These are phyloP conservation scores for Picea sitchensis DNA, from an alignment of 75 land plant species.

Conservation along the genomic window DNA sequence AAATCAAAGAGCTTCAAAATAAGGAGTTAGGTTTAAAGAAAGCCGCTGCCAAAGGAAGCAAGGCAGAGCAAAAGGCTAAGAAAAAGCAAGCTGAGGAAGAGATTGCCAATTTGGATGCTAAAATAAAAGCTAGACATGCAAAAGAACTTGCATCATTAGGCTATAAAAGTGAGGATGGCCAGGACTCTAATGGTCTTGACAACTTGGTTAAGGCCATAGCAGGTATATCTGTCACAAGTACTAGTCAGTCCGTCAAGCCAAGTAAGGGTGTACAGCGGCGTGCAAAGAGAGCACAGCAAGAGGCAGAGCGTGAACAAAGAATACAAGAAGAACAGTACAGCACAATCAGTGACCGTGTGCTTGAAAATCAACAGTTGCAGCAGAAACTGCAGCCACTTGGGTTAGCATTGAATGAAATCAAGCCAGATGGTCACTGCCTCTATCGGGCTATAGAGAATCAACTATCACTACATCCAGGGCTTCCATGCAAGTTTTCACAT, in stretches of 20 bases:
- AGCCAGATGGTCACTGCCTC: no score
- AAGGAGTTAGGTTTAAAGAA: conserved; percentile 70
- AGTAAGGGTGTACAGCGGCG: conserved; percentile 59
- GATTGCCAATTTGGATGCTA: conserved; percentile 45
- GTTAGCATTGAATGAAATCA: no score
- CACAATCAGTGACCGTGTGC: conserved; percentile 54
- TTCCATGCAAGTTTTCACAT: no score
- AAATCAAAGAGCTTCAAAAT: conserved; percentile 65
- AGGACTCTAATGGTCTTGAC: conserved; percentile 37
- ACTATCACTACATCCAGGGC: no score
- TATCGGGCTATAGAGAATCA: no score
- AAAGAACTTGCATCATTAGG: conserved; percentile 76
- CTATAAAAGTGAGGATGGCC: conserved; percentile 27
- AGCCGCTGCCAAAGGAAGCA: conserved; percentile 90
- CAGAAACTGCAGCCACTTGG: conserved; percentile 60
- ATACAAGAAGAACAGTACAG: conserved; percentile 79
- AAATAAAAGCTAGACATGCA: conserved; percentile 63
- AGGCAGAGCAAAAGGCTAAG: conserved; percentile 91
- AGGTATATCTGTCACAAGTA: conserved; percentile 47
- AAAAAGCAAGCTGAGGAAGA: conserved; percentile 90
- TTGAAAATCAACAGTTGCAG: conserved; percentile 63
- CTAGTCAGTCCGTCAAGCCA: conserved; percentile 36
- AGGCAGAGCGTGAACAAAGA: conserved; percentile 78
- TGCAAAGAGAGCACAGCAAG: conserved; percentile 81
- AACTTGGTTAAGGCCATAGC: conserved; percentile 76